phyloP scores from a whole-genome alignment of 2,329 filamentous ascomycete genomes.

The Neofusicoccum ribis region DNA sequence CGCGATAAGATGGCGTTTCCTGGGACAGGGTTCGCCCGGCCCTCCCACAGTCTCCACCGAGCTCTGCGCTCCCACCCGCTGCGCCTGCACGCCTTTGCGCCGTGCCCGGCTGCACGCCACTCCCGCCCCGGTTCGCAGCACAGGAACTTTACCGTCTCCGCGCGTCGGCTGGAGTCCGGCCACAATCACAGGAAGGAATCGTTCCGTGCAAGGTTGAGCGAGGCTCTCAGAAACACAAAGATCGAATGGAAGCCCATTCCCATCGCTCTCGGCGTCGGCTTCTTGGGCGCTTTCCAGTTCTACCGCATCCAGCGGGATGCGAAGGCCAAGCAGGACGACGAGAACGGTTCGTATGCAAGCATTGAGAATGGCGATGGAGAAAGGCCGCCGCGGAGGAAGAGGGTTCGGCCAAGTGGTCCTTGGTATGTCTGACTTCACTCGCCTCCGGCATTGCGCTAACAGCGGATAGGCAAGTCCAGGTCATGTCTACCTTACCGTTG shows the following conservation, averaged over 20 bases:
- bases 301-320: constrained; percentile 68
- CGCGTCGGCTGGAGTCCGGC: constrained; percentile 42
- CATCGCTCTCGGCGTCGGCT: constrained; percentile 79
- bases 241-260: constrained; percentile 91
- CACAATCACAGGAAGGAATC: constrained; percentile 49
- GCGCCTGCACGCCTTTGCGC: constrained; percentile 21
- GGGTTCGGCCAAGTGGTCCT: constrained; percentile 78
- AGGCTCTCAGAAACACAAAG: constrained; percentile 63
- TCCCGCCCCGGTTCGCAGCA: neutral
- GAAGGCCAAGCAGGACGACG: constrained; percentile 41
- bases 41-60: constrained; percentile 1
- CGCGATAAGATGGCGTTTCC: constrained; percentile 4
- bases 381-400: constrained; percentile 55
- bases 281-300: constrained; percentile 80
- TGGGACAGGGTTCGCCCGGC: constrained; percentile 16
- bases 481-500: constrained; percentile 89
- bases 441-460: constrained; percentile 17
- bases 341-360: constrained; percentile 43
- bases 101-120: constrained; percentile 25
- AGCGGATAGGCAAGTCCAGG: constrained; percentile 70
- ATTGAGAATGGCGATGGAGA: constrained; percentile 51
- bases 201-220: constrained; percentile 58
- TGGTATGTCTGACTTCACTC: constrained; percentile 56
- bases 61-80: constrained; percentile 17
- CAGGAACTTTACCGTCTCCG: constrained; percentile 42